These are phyloP conservation scores for peach (Prunus persica) DNA, from an alignment of 306 rosid genomes.

Conservation along the genomic window Prunus_persica_NCBIv2 NC_034012.1:2142501-2143000, in stretches of 20 bases:
- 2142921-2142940: conserved; percentile 74
- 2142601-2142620: background rate
- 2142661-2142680: background rate
- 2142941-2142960: conserved; percentile 66
- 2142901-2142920: conserved; percentile 64
- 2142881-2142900: conserved; percentile 46
- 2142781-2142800: background rate
- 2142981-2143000: conserved; percentile 94
- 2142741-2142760: background rate
- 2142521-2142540: background rate
- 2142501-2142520: background rate
- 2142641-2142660: background rate
- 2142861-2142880: conserved; percentile 18
- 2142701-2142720: background rate
- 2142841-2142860: background rate
- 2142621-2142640: background rate
- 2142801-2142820: background rate
- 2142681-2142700: background rate
- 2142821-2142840: background rate
- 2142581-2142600: background rate
- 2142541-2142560: background rate
- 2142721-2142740: background rate
- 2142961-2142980: conserved; percentile 68
- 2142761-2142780: background rate
- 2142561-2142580: background rate